Evolutionary conservation across 441 rosid species (phyloP), one percentile per base, ranked within the genome.

Genomic region (Syzygium syzygioides): DNA sequence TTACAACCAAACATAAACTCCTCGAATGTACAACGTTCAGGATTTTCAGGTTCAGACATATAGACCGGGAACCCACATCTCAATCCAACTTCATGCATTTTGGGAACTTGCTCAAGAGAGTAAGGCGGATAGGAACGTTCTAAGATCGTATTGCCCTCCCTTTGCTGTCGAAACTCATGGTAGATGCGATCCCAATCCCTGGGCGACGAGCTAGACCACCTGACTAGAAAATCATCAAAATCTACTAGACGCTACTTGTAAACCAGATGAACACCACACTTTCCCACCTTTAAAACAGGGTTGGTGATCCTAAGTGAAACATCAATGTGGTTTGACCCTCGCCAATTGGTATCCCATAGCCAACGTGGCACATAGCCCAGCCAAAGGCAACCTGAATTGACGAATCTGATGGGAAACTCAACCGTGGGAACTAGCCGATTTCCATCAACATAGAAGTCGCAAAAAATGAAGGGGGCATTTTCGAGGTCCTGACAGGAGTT

Each of bases 81-180:
- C 41, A 2, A 6, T 4, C 32, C 45, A 9, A 13, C 79, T 66
- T 32, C 79, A 18, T 32, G 12, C 25, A 66, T 19, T 66, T 0
- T 9, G 25, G 2, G 32, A 0, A 66, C 2, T 6, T 18, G 0
- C 13, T 1, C 6, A 32, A 4, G 9, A 4, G 1, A 1, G 23
- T 1, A n/a, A 66, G 4, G 0, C 45, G 45, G 8, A 41, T 41
- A 41, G 45, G 45, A 41, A 41, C 45, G 45, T 56, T 15, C 1
- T 17, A 0, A 3, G 14, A 59, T 11, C 1, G 4, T 59, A 30
- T 30, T 0, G 25, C 37, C 79, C 45, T 17, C 20, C 45, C 25
- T 32, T 18, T 2, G 41, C 1, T 10, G 3, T 66, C 3, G 2
- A 12, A 32, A 0, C 45, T 66, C 13, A 18, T 0, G 7, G 14